These are phyloP conservation scores for Cylindrotheca fusiformis DNA, from an alignment of 108 stramenopile genomes.

Conservation along the genomic window DNA sequence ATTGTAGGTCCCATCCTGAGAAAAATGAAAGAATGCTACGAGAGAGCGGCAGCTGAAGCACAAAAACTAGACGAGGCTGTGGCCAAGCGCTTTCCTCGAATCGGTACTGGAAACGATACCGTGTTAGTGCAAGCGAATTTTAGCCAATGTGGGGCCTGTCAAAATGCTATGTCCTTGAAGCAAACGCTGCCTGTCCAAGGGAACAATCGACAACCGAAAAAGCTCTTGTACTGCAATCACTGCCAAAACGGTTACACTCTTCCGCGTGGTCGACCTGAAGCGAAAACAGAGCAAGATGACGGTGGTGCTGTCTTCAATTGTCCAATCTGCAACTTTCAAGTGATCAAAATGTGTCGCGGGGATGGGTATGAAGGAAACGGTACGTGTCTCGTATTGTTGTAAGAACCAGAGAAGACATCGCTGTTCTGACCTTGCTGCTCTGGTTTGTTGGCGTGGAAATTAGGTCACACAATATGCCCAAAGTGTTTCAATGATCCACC, in stretches of 20 bases:
- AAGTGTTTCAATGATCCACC: conserved; percentile 79
- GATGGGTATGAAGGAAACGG: conserved; percentile 66
- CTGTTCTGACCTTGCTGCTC: background rate
- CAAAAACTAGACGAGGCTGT: conserved; percentile 85
- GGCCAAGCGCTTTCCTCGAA: conserved; percentile 58
- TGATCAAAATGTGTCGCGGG: conserved; percentile 43
- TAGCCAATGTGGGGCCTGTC: conserved; percentile 70
- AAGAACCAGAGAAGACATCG: no score
- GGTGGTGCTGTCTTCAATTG: conserved; percentile 50
- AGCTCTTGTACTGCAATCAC: conserved; percentile 65
- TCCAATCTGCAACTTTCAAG: conserved; percentile 83
- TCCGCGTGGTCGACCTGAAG: conserved; percentile 49
- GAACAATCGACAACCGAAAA: conserved; percentile 32
- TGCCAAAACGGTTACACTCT: conserved; percentile 57
- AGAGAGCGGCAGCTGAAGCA: conserved; percentile 66
- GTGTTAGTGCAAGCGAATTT: conserved; percentile 53
- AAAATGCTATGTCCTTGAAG: conserved; percentile 57
- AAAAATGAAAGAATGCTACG: conserved; percentile 80
- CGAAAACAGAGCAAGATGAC: conserved; percentile 51
- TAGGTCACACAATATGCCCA: conserved; percentile 61
- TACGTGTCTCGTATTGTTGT: no score
- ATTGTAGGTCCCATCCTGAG: conserved; percentile 65
- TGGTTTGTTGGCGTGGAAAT: background rate
- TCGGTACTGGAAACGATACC: conserved; percentile 46
- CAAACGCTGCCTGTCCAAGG: conserved; percentile 38